Base-by-base conservation (phyloP, 805 yeast genomes). In the Candida sithepensis region DNA sequence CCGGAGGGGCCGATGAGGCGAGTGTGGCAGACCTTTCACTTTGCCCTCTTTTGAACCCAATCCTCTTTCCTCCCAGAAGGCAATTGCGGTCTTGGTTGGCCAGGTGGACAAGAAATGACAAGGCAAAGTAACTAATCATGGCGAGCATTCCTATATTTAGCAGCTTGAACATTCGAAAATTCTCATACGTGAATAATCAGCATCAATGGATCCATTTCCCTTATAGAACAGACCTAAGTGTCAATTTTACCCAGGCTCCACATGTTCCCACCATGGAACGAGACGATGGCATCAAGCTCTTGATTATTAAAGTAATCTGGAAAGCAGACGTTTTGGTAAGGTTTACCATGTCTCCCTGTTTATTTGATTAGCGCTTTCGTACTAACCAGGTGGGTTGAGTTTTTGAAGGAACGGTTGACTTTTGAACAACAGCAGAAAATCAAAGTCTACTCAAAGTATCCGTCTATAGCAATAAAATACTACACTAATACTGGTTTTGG, bases 201-300 rank as follows among this genome's bases (percentile, higher is more conserved):
- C 48, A 44, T 9, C 42, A 46, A n/a, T 59, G 64, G 64, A 44
- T 51, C 4, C 63, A 58, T 39, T 55, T 60, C 37, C 61, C 65
- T 3, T 54, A 57, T 39, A 42, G 56, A 18, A 55, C 64, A 7
- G 58, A 56, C 19, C 50, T 59, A 19, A 44, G 55, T 5, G 37
- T 61, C 33, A 50, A 49, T 19, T 42, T 59, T 30, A 54, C 42
- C 14, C 22, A 10, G 10, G 34, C 38, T 2, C 32, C 23, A 2
- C 41, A 43, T 9, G 23, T 30, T n/a, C 10, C 20, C 21, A 16
- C 20, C 10, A 12, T 4, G 20, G 26, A 21, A 30, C 42, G 22
- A 19, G 39, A 16, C 14, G 42, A 44, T 26, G 33, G 34, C 18
- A 21, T 43, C 23, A 44, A 44, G 14, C 24, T 28, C 23, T 21